Percentiles rank a stretch among this genome's conserved stretches.
Evolutionary conservation across 176 grass and related monocot species (phyloP).

Genomic region (Puccinellia tenuiflora): DNA sequence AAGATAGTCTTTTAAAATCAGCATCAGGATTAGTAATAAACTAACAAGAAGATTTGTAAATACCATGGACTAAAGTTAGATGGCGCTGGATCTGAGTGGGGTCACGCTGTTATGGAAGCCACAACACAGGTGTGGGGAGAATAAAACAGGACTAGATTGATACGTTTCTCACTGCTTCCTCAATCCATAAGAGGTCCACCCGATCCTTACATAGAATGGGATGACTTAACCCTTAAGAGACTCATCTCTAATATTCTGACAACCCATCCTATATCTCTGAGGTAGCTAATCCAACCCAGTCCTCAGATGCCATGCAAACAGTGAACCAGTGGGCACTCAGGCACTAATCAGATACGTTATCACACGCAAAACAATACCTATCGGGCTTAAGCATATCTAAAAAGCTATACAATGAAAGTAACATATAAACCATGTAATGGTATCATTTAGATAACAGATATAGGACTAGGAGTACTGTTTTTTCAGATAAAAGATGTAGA

Average conservation of each 20-base stretch:
- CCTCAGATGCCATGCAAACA: not conserved
- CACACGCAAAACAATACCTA: not conserved
- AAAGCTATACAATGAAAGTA: not conserved
- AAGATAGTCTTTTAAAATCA: not conserved
- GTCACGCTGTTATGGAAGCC: not conserved
- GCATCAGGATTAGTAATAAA: not conserved
- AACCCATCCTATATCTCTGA: not conserved
- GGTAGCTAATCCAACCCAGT: not conserved
- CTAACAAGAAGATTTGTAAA: not conserved
- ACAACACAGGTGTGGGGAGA: not conserved
- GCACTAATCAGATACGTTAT: not conserved
- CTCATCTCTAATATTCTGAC: not conserved
- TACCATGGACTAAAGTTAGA: not conserved
- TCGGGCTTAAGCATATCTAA: not conserved
- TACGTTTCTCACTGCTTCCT: not conserved
- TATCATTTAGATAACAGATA: not conserved
- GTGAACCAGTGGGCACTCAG: not conserved
- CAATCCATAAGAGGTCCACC: not conserved
- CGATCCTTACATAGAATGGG: not conserved
- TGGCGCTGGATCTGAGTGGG: not conserved
- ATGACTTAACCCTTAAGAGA: not conserved
- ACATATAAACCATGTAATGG: not conserved
- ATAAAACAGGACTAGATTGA: not conserved
- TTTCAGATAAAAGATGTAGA: not conserved
- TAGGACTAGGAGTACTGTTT: not conserved